Percentiles rank a stretch among this genome's conserved stretches.
Evolutionary conservation across 2,329 filamentous ascomycete genomes (phyloP).

Genomic region (Neofusicoccum cordaticola): DNA sequence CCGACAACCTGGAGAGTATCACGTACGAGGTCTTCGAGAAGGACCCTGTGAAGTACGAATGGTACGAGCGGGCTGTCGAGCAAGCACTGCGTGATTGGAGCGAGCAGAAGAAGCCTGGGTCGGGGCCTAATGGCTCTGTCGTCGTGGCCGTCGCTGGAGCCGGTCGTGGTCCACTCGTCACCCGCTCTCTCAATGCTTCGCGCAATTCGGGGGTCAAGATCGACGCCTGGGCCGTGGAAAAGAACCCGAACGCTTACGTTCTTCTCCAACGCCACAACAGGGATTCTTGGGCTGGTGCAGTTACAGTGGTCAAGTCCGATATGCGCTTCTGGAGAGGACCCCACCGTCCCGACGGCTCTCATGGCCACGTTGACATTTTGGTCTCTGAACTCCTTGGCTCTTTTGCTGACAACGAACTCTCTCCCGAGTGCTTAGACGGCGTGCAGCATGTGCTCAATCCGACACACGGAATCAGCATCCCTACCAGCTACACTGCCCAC

Average conservation of each 20-base stretch:
- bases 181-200: conserved; percentile 78
- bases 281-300: conserved; percentile 70
- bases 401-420: conserved; percentile 95
- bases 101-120: conserved; percentile 65
- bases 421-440: conserved; percentile 92
- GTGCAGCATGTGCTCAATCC: conserved; percentile 86
- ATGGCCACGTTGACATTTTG: conserved; percentile 80
- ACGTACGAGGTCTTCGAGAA: conserved; percentile 99
- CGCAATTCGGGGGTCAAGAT: conserved; percentile 72
- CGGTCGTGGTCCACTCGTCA: conserved; percentile 87
- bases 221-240: conserved; percentile 89
- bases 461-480: conserved; percentile 85
- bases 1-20: conserved; percentile 93
- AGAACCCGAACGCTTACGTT: conserved; percentile 97
- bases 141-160: conserved; percentile 91
- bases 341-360: conserved; percentile 49
- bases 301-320: conserved; percentile 90
- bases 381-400: conserved; percentile 92
- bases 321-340: conserved; percentile 97
- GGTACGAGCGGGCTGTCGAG: conserved; percentile 83
- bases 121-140: conserved; percentile 66
- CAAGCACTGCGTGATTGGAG: conserved; percentile 80
- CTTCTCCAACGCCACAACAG: conserved; percentile 84
- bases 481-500: conserved; percentile 88
- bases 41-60: conserved; percentile 95